phyloP scores from a whole-genome alignment of 768 basidiomycete species.

The Hortiboletus campestris region DNA sequence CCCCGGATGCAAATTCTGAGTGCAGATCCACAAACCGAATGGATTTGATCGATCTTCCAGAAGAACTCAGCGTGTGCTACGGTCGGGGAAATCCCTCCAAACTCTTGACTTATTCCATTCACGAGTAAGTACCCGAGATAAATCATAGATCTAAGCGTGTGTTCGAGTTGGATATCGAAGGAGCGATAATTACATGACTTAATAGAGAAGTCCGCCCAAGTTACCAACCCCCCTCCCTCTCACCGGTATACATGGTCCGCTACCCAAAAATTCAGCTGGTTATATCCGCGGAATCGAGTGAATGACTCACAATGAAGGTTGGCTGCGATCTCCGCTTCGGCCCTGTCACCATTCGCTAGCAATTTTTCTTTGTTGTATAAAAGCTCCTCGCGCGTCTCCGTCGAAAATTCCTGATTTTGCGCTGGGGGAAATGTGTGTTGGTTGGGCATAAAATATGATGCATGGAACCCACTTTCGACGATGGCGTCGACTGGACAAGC shows the following conservation, averaged over 20 bases:
- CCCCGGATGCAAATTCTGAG: not conserved
- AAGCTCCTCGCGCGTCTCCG: conserved; percentile 96
- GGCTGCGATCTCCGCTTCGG: conserved; percentile 97
- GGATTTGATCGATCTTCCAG: not conserved
- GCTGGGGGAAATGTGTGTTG: conserved; percentile 45
- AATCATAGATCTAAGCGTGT: conserved; percentile 1
- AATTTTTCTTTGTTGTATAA: conserved; percentile 99
- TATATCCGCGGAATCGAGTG: conserved; percentile 10
- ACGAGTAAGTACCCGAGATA: not conserved
- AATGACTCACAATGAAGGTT: conserved; percentile 69
- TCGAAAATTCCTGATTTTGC: conserved; percentile 96
- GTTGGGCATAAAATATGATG: conserved; percentile 6
- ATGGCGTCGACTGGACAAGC: conserved; percentile 99
- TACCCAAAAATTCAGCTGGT: conserved; percentile 33
- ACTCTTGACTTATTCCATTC: not conserved
- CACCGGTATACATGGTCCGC: conserved; percentile 89
- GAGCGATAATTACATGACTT: conserved; percentile 26
- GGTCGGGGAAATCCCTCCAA: not conserved
- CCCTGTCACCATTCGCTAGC: conserved; percentile 91
- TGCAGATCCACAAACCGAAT: not conserved
- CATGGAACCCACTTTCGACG: conserved; percentile 79
- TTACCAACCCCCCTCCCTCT: conserved; percentile 21
- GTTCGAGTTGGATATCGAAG: conserved; percentile 6
- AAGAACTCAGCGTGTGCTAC: not conserved
- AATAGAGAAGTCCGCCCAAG: conserved; percentile 8